A percentile compares a stretch with the other conserved stretches of the same genome.
Evolutionary conservation across 2,329 filamentous ascomycete genomes (phyloP).

Genomic region (Fusarium newnesense): DNA sequence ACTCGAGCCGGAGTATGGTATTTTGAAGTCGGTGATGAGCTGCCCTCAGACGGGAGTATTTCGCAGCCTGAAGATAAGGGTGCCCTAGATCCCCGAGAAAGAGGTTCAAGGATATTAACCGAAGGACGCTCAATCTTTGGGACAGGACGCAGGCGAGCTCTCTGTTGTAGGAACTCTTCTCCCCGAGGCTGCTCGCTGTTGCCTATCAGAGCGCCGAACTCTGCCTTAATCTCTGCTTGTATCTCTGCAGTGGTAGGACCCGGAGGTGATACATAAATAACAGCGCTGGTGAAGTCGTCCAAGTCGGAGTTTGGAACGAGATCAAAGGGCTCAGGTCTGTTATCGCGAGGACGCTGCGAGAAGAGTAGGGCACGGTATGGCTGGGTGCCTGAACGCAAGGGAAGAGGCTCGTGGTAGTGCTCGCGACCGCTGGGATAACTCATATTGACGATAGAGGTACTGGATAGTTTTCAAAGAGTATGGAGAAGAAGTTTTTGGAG

Average conservation of each 20-base stretch:
- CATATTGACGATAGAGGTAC: neutral
- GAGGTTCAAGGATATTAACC: neutral
- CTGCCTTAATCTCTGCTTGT: neutral
- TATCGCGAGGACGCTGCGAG: neutral
- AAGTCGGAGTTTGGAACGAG: neutral
- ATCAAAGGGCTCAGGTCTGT: neutral
- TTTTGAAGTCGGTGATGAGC: neutral
- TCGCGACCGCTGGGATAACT: neutral
- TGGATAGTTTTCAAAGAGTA: neutral
- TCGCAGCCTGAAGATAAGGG: neutral
- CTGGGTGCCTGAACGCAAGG: neutral
- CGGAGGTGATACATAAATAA: neutral
- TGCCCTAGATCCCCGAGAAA: neutral
- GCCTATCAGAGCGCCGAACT: neutral
- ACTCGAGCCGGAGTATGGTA: neutral
- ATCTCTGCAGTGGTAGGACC: neutral
- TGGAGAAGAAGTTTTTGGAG: no score
- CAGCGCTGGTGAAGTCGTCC: neutral
- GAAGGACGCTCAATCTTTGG: neutral
- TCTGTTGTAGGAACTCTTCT: neutral
- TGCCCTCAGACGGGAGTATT: neutral
- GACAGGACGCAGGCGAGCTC: no score
- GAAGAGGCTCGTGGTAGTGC: constrained; percentile 12
- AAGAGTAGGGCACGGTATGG: neutral
- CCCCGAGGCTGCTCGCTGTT: no score